Conservation (phyloP, 2,329 filamentous ascomycete genomes). For the Sclerotinia nivalis region DNA sequence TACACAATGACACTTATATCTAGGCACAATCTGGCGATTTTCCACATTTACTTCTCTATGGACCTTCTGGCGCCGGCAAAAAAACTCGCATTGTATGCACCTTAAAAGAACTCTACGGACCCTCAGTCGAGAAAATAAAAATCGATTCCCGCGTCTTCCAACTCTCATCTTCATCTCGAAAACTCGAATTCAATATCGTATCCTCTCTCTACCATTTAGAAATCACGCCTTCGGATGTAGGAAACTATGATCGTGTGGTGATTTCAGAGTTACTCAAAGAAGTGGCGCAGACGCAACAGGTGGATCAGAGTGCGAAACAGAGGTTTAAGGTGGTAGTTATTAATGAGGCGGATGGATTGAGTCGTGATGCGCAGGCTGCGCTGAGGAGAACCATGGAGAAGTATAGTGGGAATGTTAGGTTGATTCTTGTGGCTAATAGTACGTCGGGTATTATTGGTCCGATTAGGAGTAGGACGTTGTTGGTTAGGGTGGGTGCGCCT, state of each 20-base stretch:
- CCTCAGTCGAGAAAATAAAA: constrained; percentile 99
- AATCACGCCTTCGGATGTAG: constrained; percentile 96
- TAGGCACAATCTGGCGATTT: constrained; percentile 97
- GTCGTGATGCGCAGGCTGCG: constrained; percentile 91
- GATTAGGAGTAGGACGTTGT: constrained; percentile 85
- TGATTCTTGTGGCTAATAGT: constrained; percentile 92
- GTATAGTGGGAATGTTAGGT: constrained; percentile 89
- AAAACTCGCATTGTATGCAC: constrained; percentile 97
- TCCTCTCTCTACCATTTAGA: constrained; percentile 96
- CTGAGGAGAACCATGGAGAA: constrained; percentile 98
- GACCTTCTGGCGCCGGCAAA: constrained; percentile 93
- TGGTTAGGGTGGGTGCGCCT: constrained; percentile 89
- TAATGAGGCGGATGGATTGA: constrained; percentile 96
- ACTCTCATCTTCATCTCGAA: constrained; percentile 85
- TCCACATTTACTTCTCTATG: constrained; percentile 95
- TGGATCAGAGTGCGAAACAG: constrained; percentile 88
- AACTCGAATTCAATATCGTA: constrained; percentile 99
- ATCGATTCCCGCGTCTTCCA: constrained; percentile 97
- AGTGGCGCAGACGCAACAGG: constrained; percentile 97
- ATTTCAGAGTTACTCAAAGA: constrained; percentile 95
- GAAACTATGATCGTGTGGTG: constrained; percentile 93
- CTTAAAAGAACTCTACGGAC: constrained; percentile 89
- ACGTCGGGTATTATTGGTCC: constrained; percentile 99
- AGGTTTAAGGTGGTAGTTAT: constrained; percentile 98
- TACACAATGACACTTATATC: constrained; percentile 24